Base-by-base conservation (phyloP, 345 rosid species). In the Microcos paniculata region DNA sequence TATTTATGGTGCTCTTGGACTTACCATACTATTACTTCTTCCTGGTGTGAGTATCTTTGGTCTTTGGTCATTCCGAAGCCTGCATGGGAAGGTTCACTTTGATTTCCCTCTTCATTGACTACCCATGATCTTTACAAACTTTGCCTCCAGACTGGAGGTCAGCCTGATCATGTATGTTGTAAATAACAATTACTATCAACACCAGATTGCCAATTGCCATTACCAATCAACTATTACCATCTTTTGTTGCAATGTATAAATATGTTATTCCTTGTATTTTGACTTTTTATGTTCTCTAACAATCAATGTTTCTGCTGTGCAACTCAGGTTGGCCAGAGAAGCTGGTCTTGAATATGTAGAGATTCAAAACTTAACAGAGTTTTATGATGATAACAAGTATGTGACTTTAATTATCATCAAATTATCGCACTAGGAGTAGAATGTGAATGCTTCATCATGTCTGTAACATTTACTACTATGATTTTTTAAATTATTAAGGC, bases 341-440 rank as follows among this genome's bases (percentile, higher is more conserved):
- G 96, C 98, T 84, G 97, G 98, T 79, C 89, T 96, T 71, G 99
- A 93, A 75, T 96, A 92, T 65, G 87, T 96, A 55, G 99, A 96
- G 85, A 93, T 96, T 85, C 99, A 96, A 78, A 96, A 86, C 76
- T 84, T 93, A 75, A 93, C 93, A 1, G 98, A 96, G 75, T 96
- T 93, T 78, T 92, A 92, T 23, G 99, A 96, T 74, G 99, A 96
- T 81, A 87, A 96, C 86, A 89, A 88, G 99, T 96, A 77, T 3
- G 35, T 48, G 23, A 12, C 72, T 51, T 35, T 16, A 52, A 40
- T 33, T 45, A 24, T 31, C 40, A 26, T 63, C 16, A 63, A 15
- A 61, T 18, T 8, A 46, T 13, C 40, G 51, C 35, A 11, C 21
- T 1, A 24, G 21, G 15, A 73, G 21, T 71, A 55, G 21, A 21